Evolutionary conservation across 805 yeast genomes (phyloP).

Genomic region (Nakazawaea wickerhamii): DNA sequence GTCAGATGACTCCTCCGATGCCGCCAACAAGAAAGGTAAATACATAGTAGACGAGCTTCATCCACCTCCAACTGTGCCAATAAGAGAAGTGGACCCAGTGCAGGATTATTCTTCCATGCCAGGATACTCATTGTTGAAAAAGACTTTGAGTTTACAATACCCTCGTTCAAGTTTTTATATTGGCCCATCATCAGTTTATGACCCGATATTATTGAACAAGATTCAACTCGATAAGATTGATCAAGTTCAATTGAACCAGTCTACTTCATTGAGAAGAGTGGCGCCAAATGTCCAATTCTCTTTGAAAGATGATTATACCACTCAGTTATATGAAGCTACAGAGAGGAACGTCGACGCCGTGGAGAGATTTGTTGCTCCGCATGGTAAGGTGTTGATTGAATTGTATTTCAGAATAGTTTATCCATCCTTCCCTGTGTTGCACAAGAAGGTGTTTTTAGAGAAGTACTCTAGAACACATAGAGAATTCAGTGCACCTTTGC

Average conservation of each 20-base stretch:
- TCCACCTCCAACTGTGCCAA: slow-evolving; percentile 33
- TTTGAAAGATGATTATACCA: slow-evolving; percentile 74
- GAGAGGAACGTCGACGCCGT: slow-evolving; percentile 78
- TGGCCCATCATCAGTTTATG: slow-evolving; percentile 86
- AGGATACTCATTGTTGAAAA: slow-evolving; percentile 59
- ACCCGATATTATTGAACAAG: slow-evolving; percentile 58
- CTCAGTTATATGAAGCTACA: slow-evolving; percentile 60
- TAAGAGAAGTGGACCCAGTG: slow-evolving; percentile 52
- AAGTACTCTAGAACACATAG: slow-evolving; percentile 87
- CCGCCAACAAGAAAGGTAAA: slow-evolving; percentile 18
- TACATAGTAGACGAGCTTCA: slow-evolving; percentile 30
- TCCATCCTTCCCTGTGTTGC: slow-evolving; percentile 87
- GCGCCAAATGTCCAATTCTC: slow-evolving; percentile 72
- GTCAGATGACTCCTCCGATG: slow-evolving; percentile 21
- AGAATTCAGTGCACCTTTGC: slow-evolving; percentile 83
- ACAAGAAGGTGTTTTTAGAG: slow-evolving; percentile 86
- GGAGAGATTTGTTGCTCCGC: slow-evolving; percentile 85
- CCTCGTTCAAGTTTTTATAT: slow-evolving; percentile 87
- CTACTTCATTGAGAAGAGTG: slow-evolving; percentile 71
- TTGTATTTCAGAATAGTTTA: slow-evolving; percentile 82
- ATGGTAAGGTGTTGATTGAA: slow-evolving; percentile 76
- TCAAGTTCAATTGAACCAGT: slow-evolving; percentile 68
- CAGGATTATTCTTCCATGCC: slow-evolving; percentile 63
- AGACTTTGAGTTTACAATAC: slow-evolving; percentile 70
- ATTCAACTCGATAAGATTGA: slow-evolving; percentile 67